Base-by-base conservation (phyloP, 2,329 filamentous ascomycete genomes). In the Stachybotrys elegans region DNA sequence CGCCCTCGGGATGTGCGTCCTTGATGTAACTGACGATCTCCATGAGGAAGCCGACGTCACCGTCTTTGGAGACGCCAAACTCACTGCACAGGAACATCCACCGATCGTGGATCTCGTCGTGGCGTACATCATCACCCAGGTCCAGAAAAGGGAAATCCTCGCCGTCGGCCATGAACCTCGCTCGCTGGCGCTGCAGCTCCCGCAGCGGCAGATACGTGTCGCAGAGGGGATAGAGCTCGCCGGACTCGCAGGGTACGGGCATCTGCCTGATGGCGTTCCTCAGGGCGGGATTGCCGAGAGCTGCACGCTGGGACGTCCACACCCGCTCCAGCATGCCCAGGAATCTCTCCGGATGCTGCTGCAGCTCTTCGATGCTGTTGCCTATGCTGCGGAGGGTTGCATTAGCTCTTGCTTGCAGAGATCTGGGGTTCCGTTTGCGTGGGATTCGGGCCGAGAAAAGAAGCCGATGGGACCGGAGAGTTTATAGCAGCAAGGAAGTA, bases 141-240 rank as follows among this genome's bases (percentile, higher is more conserved):
- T 47, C 44, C 4, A 49, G 23, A 41, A 49, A 49, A 4, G 47
- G 47, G 23, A 49, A 49, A 0, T 25, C 16, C 21, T 49, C 47
- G 23, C 42, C 20, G 16, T 40, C 22, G 4, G 38, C 45, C 42
- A 49, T 44, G 29, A 46, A 49, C n/a, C 43, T 40, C 13, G 25
- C 13, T 12, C 21, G 44, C 3, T 40, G 41, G 14, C 39, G 34
- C 22, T 40, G 42, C 12, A 49, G 39, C 19, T 46, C 22, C 17
- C 43, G 36, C 2, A 49, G 36, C 6, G 47, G 47, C 3, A 49
- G 36, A 20, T 49, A 47, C 17, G 47, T 44, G 17, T 49, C 47
- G 40, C 47, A 46, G 19, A 49, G 20, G 5, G 44, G 41, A 20
- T 43, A 38, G 20, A 43, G 8, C 19, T 31, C 42, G 6, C 47